Conservation (phyloP, 2,329 filamentous ascomycete species). For the Dactylellina parvicollis region DNA sequence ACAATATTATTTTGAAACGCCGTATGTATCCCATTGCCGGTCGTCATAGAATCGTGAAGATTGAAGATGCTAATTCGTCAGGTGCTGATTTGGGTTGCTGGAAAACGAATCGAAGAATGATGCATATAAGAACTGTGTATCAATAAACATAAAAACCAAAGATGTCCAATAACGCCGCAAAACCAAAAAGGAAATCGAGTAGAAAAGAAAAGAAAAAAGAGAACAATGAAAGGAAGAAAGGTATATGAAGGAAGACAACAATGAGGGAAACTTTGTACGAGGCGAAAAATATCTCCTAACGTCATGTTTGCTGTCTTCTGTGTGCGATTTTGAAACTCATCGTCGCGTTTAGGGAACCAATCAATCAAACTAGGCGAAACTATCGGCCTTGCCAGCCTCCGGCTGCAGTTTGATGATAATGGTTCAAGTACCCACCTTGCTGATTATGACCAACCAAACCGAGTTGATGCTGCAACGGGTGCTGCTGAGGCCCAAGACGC, state of each 20-base stretch:
- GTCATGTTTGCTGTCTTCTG: constrained; percentile 49
- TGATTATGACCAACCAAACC: constrained; percentile 63
- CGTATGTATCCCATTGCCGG: constrained; percentile 46
- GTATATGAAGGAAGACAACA: constrained; percentile 9
- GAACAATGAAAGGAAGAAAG: neutral
- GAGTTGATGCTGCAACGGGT: constrained; percentile 81
- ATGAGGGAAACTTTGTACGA: constrained; percentile 36
- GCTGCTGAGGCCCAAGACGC: constrained; percentile 64
- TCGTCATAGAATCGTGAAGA: constrained; percentile 51
- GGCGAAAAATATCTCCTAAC: constrained; percentile 1
- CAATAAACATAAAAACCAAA: constrained; percentile 54
- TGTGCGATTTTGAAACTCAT: constrained; percentile 42
- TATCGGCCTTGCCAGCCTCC: constrained; percentile 54
- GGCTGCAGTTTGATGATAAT: constrained; percentile 65
- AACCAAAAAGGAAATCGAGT: constrained; percentile 55
- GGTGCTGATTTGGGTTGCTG: constrained; percentile 34
- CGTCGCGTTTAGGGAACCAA: constrained; percentile 25
- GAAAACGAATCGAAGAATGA: constrained; percentile 26
- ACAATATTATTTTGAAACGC: constrained; percentile 28
- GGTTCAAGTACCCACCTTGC: constrained; percentile 73
- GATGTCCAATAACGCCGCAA: constrained; percentile 54
- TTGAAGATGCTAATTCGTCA: constrained; percentile 52
- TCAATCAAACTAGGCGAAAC: constrained; percentile 35
- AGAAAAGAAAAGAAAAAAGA: constrained; percentile 53
- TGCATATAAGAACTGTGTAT: constrained; percentile 31